Conservation (phyloP, 331 rosid genomes). For the Acacia pycnantha region DNA sequence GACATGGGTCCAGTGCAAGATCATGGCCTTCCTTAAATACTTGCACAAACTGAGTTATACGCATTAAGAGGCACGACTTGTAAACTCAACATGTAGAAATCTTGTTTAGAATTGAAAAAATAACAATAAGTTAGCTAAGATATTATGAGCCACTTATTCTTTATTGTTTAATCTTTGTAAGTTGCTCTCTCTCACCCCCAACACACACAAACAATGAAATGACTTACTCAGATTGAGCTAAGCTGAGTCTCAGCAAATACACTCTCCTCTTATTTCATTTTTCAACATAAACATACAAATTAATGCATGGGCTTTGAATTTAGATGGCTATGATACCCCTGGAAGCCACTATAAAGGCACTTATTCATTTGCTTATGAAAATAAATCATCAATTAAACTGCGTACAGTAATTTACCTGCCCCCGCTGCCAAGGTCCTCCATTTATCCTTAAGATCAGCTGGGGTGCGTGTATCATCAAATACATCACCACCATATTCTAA, state of each 20-base stretch:
- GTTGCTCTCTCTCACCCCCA: background rate
- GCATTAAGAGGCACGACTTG: background rate
- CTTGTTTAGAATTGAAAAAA: background rate
- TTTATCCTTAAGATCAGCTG: conserved; percentile 81
- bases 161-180: background rate
- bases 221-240: background rate
- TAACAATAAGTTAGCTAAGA: background rate
- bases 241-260: background rate
- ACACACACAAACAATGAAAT: background rate
- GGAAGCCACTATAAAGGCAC: background rate
- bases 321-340: background rate
- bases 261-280: background rate
- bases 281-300: background rate
- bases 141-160: background rate
- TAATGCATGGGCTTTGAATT: background rate
- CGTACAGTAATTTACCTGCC: conserved; percentile 34
- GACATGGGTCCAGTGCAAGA: background rate
- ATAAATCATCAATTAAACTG: conserved; percentile 7
- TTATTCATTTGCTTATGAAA: background rate
- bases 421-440: conserved; percentile 52
- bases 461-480: conserved; percentile 63
- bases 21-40: background rate
- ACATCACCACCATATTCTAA: conserved; percentile 57
- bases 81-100: background rate
- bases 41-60: background rate